Conservation (phyloP, 1,284 basidiomycete species). For the Cryptococcus sp. region DNA sequence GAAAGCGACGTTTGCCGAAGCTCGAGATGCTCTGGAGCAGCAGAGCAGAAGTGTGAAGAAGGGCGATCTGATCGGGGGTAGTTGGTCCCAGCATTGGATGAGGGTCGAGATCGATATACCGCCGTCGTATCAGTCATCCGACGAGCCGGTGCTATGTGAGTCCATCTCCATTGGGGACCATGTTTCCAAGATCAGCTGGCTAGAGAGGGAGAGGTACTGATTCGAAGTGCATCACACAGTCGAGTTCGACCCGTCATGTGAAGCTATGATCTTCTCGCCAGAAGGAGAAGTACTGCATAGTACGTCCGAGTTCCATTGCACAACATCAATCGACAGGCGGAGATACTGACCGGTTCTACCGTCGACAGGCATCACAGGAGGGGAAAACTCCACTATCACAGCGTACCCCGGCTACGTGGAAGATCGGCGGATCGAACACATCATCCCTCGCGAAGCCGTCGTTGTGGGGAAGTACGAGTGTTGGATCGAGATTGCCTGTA, state of each 20-base stretch:
- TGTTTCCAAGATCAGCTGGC: too few relatives aligned
- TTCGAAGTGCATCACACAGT: constrained; percentile 57
- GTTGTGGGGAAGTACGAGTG: constrained; percentile 3
- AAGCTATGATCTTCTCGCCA: constrained; percentile 82
- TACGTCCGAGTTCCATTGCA: constrained; percentile 33
- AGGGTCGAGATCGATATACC: constrained; percentile 65
- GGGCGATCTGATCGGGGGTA: constrained; percentile 15
- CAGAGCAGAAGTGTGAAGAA: constrained; percentile 1
- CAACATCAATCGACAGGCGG: background rate
- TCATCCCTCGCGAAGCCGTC: constrained; percentile 8
- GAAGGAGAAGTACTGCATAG: constrained; percentile 76
- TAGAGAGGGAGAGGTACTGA: too few relatives aligned
- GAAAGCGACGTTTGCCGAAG: constrained; percentile 78
- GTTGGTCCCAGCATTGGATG: constrained; percentile 84
- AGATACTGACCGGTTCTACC: background rate
- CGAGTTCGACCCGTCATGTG: constrained; percentile 88
- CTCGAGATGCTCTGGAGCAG: constrained; percentile 47
- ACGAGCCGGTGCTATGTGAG: constrained; percentile 78
- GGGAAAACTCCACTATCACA: too few relatives aligned
- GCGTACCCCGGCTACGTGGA: too few relatives aligned
- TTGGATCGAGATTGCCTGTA: constrained; percentile 11
- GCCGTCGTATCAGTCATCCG: constrained; percentile 66
- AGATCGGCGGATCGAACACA: constrained; percentile 2
- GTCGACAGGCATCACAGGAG: too few relatives aligned
- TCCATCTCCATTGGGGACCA: constrained; percentile 25